These are phyloP conservation scores for Phtheirospermum japonicum DNA, from an alignment of 257 asterid genomes.

Conservation along the genomic window DNA sequence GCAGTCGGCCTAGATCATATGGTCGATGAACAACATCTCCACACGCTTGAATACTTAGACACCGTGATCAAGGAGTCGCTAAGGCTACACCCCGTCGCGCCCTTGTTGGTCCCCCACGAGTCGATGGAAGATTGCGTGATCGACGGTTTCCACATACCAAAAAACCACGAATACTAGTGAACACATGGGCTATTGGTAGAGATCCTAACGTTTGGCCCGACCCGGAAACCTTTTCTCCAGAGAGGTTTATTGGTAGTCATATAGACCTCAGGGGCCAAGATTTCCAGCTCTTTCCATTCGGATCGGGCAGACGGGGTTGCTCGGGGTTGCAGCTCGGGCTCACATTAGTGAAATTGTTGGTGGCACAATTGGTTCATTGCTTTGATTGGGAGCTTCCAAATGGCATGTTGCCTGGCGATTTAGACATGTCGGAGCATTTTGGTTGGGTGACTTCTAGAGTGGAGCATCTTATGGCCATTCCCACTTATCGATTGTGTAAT, in stretches of 20 bases:
- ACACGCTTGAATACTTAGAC: constrained; percentile 32
- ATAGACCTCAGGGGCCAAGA: constrained; percentile 27
- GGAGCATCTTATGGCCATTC: constrained; percentile 26
- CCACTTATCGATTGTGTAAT: constrained; percentile 16
- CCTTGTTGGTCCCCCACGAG: constrained; percentile 35
- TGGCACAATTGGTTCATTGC: constrained; percentile 42
- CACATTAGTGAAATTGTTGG: constrained; percentile 21
- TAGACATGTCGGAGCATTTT: constrained; percentile 33
- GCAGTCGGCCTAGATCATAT: constrained; percentile 28
- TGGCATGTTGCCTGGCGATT: constrained; percentile 24
- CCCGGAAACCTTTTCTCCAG: constrained; percentile 28
- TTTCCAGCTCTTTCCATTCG: constrained; percentile 35
- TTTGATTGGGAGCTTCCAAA: constrained; percentile 40
- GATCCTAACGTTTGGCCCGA: constrained; percentile 33
- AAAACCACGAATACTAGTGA: constrained; percentile 25
- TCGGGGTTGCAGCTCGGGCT: constrained; percentile 35
- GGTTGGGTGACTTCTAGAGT: constrained; percentile 27
- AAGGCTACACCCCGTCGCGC: constrained; percentile 35
- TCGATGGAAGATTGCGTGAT: constrained; percentile 33
- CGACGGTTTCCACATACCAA: constrained; percentile 31
- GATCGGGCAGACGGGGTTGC: constrained; percentile 37
- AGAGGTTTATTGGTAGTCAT: constrained; percentile 28
- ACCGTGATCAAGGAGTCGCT: constrained; percentile 34
- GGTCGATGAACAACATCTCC: constrained; percentile 39
- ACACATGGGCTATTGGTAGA: constrained; percentile 35